phyloP scores from a whole-genome alignment of 768 basidiomycete genomes.

The Phaeolepiota aurea region DNA sequence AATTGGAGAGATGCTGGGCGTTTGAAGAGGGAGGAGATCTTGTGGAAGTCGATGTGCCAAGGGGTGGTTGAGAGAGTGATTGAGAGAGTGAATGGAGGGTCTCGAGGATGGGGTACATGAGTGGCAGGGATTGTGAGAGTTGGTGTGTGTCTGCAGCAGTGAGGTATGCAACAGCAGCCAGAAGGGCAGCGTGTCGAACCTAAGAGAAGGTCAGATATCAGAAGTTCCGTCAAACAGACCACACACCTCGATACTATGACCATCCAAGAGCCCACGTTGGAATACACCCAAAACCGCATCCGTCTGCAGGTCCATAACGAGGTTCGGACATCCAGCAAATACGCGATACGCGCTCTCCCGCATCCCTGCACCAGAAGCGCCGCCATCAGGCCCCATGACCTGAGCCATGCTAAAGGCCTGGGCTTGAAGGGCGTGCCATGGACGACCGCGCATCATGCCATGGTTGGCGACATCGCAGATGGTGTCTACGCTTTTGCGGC shows the following conservation, averaged over 20 bases:
- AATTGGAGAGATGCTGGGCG: slow-evolving; percentile 47
- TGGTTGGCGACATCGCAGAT: slow-evolving; percentile 70
- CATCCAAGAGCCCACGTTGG: slow-evolving; percentile 60
- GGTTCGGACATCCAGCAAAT: slow-evolving; percentile 66
- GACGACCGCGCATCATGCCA: slow-evolving; percentile 64
- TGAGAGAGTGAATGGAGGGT: slow-evolving; percentile 53
- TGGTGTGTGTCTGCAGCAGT: slow-evolving; percentile 52
- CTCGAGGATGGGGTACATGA: slow-evolving; percentile 68
- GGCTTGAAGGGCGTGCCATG: slow-evolving; percentile 76
- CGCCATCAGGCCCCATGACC: slow-evolving; percentile 11
- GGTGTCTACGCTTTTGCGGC: slow-evolving; percentile 68
- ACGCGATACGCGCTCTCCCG: slow-evolving; percentile 63
- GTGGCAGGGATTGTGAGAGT: slow-evolving; percentile 47
- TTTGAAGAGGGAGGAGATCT: slow-evolving; percentile 20
- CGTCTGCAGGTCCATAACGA: slow-evolving; percentile 69
- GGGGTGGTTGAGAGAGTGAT: slow-evolving; percentile 20
- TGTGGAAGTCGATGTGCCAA: slow-evolving; percentile 8
- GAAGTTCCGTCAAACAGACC: background rate
- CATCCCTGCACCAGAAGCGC: slow-evolving; percentile 18
- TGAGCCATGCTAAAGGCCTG: slow-evolving; percentile 63
- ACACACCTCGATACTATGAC: slow-evolving; percentile 50
- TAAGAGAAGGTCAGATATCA: slow-evolving; percentile 13
- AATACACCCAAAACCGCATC: slow-evolving; percentile 63
- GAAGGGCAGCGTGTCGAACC: slow-evolving; percentile 69
- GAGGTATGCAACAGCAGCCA: slow-evolving; percentile 64